Evolutionary conservation across 2,329 filamentous ascomycete species (phyloP), one percentile per base, ranked within the genome.

Genomic region (Truncatella angustata): DNA sequence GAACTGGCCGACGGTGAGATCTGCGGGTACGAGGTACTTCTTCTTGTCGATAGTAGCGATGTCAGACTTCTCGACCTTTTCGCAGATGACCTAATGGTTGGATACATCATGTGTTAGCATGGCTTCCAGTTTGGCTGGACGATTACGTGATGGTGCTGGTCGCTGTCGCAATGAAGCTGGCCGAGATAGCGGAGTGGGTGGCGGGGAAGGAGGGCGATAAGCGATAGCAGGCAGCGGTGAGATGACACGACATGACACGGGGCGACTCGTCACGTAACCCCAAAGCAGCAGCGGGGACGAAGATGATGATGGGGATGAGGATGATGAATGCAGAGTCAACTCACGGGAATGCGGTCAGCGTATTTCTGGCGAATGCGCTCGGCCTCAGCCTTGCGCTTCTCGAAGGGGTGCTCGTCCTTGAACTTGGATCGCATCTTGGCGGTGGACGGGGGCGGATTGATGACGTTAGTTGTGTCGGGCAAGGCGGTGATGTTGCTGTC

Each of bases 1-100:
- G 71, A 99, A 97, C 86, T 99, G 94, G 66, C 94, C 94, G 58
- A 99, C 94, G 58, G 94, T 99, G 69, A 99, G 85, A 70, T 99
- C 94, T 63, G 94, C 91, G 12, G 94, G 94, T 24, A 99, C 94
- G 45, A 99, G 84, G 70, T 99, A 99, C 80, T 99, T 99, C 86
- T 99, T 99, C 87, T 99, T 99, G 79, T 99, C 94, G 82, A 99
- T 99, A 62, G 94, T 97, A 55, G 94, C 94, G 66, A 99, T 99
- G 71, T 99, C 94, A 57, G 90, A 95, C 80, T 97, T 97, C 78
- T 99, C 94, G 63, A 97, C 93, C 81, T 97, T 97, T 77, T 97
- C 94, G 81, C 94, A 99, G 72, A 99, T 99, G 59, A 99, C 93
- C 92, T 96, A 65, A 12, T 62, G 57, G 24, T 26, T 32, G 7